Base-by-base conservation (phyloP, 805 yeast genomes). In the Yarrowia sp. region DNA sequence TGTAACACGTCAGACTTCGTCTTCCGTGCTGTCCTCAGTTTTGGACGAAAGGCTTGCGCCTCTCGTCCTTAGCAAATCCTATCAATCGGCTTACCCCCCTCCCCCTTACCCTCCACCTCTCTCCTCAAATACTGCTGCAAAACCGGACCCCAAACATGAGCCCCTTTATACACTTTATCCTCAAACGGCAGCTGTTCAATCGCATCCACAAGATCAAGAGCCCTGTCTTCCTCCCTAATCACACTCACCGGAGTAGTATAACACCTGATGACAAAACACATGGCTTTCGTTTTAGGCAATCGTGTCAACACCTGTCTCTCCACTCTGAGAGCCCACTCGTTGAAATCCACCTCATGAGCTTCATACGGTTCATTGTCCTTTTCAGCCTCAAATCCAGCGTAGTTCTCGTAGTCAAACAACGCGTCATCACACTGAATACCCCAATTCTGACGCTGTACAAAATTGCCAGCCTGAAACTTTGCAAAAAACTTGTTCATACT, bases 391-490 rank as follows among this genome's bases (percentile, higher is more conserved):
- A 91, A 89, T 2, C 91, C 82, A 50, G 88, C 85, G 74, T 87
- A 88, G 14, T 41, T 63, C 26, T 63, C 67, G 14, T 48, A 48
- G n/a, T 63, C 67, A 9, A 63, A 63, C 15, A 63, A 26, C 74
- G 4, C 86, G 70, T 69, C 78, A 74, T 7, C 89, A 84, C 69
- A 85, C 81, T 14, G 76, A 77, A 73, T 88, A 90, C 69, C 89
- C 89, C 90, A 89, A 3, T 89, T 85, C 1, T 91, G 92, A 72
- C 93, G 82, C 75, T 89, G 92, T 40, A 89, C 92, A 1, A 88
- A 85, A 67, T 84, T 87, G 11, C 81, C 79, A 2, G 87, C 84
- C 68, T 85, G 82, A 85, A 89, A 83, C 73, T 86, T 82, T 35
- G 79, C 82, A 75, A 89, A 88, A 89, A 90, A 89, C 75, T 86